Evolutionary conservation across 2,329 filamentous ascomycete species (phyloP).

Genomic region (Alternaria arborescens): DNA sequence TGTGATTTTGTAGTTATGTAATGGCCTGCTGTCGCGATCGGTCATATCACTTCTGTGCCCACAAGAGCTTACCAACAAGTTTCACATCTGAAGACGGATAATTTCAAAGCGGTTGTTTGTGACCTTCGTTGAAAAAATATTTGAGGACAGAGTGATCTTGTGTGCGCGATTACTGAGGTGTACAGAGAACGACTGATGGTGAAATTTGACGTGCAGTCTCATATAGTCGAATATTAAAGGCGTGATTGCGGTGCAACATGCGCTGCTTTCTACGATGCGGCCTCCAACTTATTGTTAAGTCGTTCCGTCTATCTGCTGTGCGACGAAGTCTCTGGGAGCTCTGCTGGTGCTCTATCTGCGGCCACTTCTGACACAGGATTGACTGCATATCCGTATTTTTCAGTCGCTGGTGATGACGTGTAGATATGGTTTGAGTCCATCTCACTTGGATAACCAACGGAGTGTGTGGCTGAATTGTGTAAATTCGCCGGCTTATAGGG

Average conservation of each 20-base stretch:
- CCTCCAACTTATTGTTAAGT: background rate
- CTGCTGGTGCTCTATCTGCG: background rate
- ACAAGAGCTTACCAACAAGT: background rate
- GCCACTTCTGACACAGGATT: background rate
- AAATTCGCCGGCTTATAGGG: background rate
- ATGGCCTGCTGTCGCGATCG: background rate
- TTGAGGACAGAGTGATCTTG: background rate
- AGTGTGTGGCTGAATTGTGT: background rate
- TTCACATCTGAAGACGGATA: background rate
- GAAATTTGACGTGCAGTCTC: background rate
- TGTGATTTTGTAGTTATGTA: background rate
- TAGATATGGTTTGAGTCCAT: slow-evolving; percentile 1
- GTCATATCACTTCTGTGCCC: no score
- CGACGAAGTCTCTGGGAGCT: background rate
- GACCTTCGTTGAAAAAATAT: background rate
- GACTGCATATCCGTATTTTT: slow-evolving; percentile 7
- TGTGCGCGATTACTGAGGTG: background rate
- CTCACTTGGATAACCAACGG: background rate
- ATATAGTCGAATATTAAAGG: background rate
- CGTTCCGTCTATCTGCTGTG: background rate
- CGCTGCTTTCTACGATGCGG: no score
- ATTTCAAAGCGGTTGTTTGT: background rate
- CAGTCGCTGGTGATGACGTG: background rate
- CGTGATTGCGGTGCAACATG: background rate
- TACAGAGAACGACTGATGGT: background rate